Evolutionary conservation across 2,329 filamentous ascomycete species (phyloP).

Genomic region (Aspergillus floridensis): DNA sequence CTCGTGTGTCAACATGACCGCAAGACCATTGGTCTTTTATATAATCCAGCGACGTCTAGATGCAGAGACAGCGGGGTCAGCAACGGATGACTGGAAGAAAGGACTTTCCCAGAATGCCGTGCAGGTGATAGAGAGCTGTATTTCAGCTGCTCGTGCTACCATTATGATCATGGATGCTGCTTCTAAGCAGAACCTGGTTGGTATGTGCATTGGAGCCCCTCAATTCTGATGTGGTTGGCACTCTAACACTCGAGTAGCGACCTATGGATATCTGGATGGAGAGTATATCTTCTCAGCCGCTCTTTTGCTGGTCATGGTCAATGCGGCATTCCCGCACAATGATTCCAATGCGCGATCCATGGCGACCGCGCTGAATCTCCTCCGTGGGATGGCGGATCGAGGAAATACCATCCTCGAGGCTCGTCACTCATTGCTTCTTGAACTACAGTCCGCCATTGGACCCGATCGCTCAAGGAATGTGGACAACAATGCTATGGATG

Average conservation of each 20-base stretch:
- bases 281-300: constrained; percentile 57
- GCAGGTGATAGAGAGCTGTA: constrained; percentile 53
- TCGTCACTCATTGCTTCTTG: constrained; percentile 39
- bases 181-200: constrained; percentile 51
- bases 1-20: constrained; percentile 59
- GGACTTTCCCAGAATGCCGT: constrained; percentile 51
- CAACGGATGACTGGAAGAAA: constrained; percentile 46
- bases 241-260: constrained; percentile 37
- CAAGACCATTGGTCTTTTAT: constrained; percentile 53
- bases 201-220: constrained; percentile 29
- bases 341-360: constrained; percentile 45
- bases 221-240: too few species aligned
- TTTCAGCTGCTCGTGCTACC: constrained; percentile 51
- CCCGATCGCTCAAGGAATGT: constrained; percentile 15
- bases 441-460: constrained; percentile 33
- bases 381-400: constrained; percentile 52
- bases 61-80: constrained; percentile 30
- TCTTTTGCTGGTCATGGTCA: constrained; percentile 56
- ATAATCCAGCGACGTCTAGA: constrained; percentile 52
- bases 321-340: constrained; percentile 51
- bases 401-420: constrained; percentile 52
- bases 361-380: constrained; percentile 48
- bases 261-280: constrained; percentile 58
- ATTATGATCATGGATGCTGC: constrained; percentile 51
- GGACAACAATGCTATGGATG: background rate